Conservation (phyloP, 192 early-diverging fungal genomes). For the Globomyces pollinis-pini region DNA sequence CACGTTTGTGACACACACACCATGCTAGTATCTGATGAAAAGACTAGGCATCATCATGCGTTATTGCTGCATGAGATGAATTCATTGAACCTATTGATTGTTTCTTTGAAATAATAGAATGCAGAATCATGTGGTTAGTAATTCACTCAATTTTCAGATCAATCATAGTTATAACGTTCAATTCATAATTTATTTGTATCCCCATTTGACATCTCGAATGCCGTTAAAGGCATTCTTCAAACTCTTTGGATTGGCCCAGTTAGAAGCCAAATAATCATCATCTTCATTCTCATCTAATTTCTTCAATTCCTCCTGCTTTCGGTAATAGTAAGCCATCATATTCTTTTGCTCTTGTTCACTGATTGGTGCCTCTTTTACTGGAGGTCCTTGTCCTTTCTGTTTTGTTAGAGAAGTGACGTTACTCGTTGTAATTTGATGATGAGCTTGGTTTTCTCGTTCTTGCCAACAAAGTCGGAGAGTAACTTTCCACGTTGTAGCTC, state of each 20-base stretch:
- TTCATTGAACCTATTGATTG: background rate
- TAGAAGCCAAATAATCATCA: constrained; percentile 44
- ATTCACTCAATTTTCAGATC: background rate
- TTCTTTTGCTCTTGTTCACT: constrained; percentile 44
- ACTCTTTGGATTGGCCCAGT: constrained; percentile 51
- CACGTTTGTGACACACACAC: too few relatives aligned
- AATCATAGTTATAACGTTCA: too few relatives aligned
- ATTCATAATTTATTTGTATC: background rate
- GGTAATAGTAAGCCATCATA: constrained; percentile 56
- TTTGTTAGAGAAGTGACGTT: too few relatives aligned
- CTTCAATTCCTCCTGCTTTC: constrained; percentile 55
- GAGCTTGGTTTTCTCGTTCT: constrained; percentile 54
- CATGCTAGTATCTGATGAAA: too few relatives aligned
- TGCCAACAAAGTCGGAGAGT: constrained; percentile 46
- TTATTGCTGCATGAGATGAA: background rate
- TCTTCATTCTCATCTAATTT: constrained; percentile 51
- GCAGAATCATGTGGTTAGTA: background rate
- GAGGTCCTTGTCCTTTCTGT: constrained; percentile 45
- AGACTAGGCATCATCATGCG: too few relatives aligned
- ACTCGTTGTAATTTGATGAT: constrained; percentile 49
- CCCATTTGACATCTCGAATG: constrained; percentile 13
- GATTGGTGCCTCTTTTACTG: constrained; percentile 42
- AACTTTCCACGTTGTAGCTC: constrained; percentile 41
- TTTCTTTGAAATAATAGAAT: background rate
- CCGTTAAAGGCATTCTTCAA: constrained; percentile 44